These are phyloP conservation scores for Pelagomonas calceolata DNA, from an alignment of 108 stramenopile genomes.

Conservation along the genomic window DNA sequence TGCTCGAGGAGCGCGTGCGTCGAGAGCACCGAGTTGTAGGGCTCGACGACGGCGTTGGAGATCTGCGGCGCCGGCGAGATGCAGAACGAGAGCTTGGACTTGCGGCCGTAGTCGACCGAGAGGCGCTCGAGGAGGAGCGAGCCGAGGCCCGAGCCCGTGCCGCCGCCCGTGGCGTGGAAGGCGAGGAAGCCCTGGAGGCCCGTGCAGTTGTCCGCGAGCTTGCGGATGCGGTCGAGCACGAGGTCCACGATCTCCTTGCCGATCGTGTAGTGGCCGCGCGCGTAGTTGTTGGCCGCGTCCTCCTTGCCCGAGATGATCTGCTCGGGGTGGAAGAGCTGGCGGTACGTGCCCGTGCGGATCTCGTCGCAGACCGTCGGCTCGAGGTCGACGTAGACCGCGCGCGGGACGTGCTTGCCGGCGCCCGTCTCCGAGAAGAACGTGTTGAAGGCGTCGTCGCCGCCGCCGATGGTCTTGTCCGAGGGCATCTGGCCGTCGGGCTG, in stretches of 20 bases:
- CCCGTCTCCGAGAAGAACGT: conserved; percentile 96
- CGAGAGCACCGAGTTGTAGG: conserved; percentile 61
- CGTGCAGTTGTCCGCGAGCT: conserved; percentile 96
- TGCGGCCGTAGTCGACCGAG: conserved; percentile 60
- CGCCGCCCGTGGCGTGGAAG: conserved; percentile 97
- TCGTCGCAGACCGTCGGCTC: conserved; percentile 88
- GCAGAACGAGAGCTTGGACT: conserved; percentile 64
- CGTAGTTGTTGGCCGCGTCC: conserved; percentile 99
- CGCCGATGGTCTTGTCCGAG: conserved; percentile 59
- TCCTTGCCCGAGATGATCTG: conserved; percentile 98
- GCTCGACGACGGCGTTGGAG: conserved; percentile 63
- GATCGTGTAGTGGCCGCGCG: conserved; percentile 98
- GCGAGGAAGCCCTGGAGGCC: conserved; percentile 98
- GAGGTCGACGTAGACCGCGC: conserved; percentile 91
- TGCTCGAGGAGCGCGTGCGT: conserved; percentile 64
- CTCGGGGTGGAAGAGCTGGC: conserved; percentile 93
- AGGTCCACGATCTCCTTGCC: conserved; percentile 95
- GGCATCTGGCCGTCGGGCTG: conserved; percentile 65
- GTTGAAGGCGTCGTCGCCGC: conserved; percentile 63
- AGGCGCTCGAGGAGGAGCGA: conserved; percentile 77
- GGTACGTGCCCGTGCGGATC: conserved; percentile 60
- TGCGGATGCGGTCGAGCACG: conserved; percentile 94
- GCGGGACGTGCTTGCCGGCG: conserved; percentile 94
- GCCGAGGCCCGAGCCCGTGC: conserved; percentile 97
- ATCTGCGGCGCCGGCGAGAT: conserved; percentile 62